phyloP scores from a whole-genome alignment of 192 early-diverging fungal species.

The Cladochytrium replicatum region DNA sequence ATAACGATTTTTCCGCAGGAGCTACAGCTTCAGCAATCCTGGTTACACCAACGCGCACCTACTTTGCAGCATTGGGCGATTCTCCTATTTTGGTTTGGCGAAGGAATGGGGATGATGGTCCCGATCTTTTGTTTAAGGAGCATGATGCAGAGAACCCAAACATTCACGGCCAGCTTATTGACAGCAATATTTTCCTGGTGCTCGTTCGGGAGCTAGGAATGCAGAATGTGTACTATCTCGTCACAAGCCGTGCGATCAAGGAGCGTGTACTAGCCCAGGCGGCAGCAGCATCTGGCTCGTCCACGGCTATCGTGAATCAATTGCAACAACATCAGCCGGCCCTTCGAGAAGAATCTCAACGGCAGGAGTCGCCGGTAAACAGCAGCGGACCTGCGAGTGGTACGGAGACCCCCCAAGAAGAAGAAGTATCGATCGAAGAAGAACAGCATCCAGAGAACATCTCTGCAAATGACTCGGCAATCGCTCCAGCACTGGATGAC shows the following conservation, averaged over 20 bases:
- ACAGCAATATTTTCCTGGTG: conserved; percentile 5
- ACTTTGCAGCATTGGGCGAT: neutral
- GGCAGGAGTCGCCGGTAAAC: no score
- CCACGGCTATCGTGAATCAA: neutral
- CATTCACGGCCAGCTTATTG: neutral
- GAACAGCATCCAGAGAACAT: no score
- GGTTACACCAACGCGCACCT: neutral
- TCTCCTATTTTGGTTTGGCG: conserved; percentile 5
- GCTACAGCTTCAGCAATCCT: conserved; percentile 4
- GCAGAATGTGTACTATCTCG: conserved; percentile 3
- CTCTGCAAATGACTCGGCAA: no score
- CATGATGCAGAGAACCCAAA: neutral
- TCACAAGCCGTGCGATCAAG: neutral
- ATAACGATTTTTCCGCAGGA: conserved; percentile 3
- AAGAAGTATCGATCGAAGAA: neutral
- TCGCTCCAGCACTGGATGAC: no score
- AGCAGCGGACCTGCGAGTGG: neutral
- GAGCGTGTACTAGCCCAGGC: neutral
- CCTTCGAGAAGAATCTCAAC: no score
- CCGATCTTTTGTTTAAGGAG: neutral
- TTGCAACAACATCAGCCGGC: no score
- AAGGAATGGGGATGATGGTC: conserved; percentile 1
- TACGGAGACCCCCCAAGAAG: neutral
- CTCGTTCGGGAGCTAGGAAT: neutral
- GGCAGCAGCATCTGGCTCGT: neutral